These are phyloP conservation scores for Heliamphora pulchella DNA, from an alignment of 179 eudicot species.

Conservation along the genomic window DNA sequence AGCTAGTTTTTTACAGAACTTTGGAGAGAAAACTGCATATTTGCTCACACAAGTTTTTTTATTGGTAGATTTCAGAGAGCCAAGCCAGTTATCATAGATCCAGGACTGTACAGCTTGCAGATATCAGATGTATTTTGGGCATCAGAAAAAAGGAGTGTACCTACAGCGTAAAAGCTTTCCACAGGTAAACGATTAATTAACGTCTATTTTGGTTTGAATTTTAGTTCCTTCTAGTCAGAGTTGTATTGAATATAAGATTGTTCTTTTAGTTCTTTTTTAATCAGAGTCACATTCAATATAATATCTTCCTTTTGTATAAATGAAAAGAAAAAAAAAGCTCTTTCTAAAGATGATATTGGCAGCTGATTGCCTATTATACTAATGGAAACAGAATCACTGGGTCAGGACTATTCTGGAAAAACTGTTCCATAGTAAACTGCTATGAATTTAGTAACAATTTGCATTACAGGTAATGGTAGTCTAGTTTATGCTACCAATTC, in stretches of 20 bases:
- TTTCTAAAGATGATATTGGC: background rate
- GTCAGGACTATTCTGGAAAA: background rate
- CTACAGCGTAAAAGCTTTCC: slow-evolving; percentile 64
- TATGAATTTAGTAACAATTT: background rate
- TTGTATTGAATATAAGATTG: background rate
- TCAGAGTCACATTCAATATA: background rate
- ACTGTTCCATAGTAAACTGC: background rate
- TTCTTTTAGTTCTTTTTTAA: background rate
- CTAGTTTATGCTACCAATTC: background rate
- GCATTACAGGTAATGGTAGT: background rate
- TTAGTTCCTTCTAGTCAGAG: background rate
- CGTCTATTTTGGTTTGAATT: background rate
- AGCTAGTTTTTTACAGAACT: background rate
- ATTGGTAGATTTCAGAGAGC: slow-evolving; percentile 59
- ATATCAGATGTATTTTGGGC: slow-evolving; percentile 63
- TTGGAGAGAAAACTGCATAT: background rate
- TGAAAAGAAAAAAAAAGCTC: background rate
- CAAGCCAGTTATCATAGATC: slow-evolving; percentile 66
- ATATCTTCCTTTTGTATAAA: background rate
- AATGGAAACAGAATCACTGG: background rate
- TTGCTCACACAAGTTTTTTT: slow-evolving; percentile 8
- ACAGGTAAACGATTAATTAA: slow-evolving; percentile 39
- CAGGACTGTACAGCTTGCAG: slow-evolving; percentile 48
- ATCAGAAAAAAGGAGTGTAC: slow-evolving; percentile 45
- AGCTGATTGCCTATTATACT: slow-evolving; percentile 5